Conservation (phyloP, 805 yeast species). For the Ogataea saltuana region DNA sequence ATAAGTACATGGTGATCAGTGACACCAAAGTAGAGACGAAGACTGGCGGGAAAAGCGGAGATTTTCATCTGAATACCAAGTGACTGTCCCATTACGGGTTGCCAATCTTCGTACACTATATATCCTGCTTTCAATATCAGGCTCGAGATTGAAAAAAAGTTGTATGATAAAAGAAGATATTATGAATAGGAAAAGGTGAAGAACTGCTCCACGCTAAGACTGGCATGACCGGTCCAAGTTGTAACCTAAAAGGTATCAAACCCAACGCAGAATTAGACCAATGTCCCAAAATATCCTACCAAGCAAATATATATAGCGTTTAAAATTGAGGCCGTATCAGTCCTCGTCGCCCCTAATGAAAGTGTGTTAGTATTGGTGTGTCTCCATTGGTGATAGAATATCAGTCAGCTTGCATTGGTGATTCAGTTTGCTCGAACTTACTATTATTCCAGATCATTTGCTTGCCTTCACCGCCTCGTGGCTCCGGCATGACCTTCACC, state of each 20-base stretch:
- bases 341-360: constrained; percentile 13
- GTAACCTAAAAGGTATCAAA: not conserved
- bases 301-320: constrained; percentile 16
- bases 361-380: constrained; percentile 7
- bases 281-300: constrained; percentile 16
- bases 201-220: not conserved
- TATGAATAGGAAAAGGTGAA: not conserved
- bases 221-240: not conserved
- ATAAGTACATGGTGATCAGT: constrained; percentile 44
- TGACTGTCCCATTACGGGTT: no score
- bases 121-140: not conserved
- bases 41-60: constrained; percentile 44
- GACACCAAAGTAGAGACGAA: constrained; percentile 42
- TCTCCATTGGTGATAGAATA: not conserved
- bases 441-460: constrained; percentile 25
- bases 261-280: constrained; percentile 8
- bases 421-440: constrained; percentile 19
- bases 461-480: constrained; percentile 17
- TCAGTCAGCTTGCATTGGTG: constrained; percentile 14
- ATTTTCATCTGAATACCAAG: constrained; percentile 11
- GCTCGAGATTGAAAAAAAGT: not conserved
- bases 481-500: constrained; percentile 32
- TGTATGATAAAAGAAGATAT: constrained; percentile 1
- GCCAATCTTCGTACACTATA: no score
- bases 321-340: constrained; percentile 9